Evolutionary conservation across 768 basidiomycete genomes (phyloP), one percentile per base, ranked within the genome.

Genomic region (Cubamyces lactineus): DNA sequence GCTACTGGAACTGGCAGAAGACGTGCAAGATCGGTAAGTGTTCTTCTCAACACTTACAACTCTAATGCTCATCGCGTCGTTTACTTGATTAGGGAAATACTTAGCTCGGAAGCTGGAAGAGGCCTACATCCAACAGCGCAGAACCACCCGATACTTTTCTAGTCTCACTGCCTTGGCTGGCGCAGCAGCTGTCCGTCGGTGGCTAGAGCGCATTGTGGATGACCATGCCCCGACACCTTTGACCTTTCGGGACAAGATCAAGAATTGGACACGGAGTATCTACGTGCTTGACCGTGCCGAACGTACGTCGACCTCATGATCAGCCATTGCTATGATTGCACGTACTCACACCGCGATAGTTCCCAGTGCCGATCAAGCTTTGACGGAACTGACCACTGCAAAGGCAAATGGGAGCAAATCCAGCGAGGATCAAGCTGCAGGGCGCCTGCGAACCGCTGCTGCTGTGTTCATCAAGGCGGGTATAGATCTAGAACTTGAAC

Each of bases 1-100:
- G n/a, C 23, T 57, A 12, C 34, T 57, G 46, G 56, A 49, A 49
- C 13, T 49, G 56, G 56, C 34, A 26, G 8, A 57, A 57, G 45
- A 34, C n/a, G 12, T 19, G 16, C 16, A 48, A 42, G 28, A 26
- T 55, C 13, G 41, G 53, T 55, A 41, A 42, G 41, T 38, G 34
- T 13, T 34, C 34, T 5, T 34, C 34, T n/a, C n/a, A n/a, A n/a
- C n/a, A n/a, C n/a, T n/a, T n/a, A n/a, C n/a, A n/a, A n/a, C n/a
- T n/a, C n/a, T n/a, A n/a, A n/a, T n/a, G n/a, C n/a, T n/a, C n/a
- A n/a, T n/a, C n/a, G n/a, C n/a, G n/a, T n/a, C n/a, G n/a, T n/a
- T n/a, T n/a, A n/a, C n/a, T n/a, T n/a, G n/a, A n/a, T n/a, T n/a
- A n/a, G n/a, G n/a, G n/a, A n/a, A n/a, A n/a, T 1, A 34, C 28